phyloP scores from a whole-genome alignment of 352 stramenopile genomes.

The Nannochloropsis limnetica region DNA sequence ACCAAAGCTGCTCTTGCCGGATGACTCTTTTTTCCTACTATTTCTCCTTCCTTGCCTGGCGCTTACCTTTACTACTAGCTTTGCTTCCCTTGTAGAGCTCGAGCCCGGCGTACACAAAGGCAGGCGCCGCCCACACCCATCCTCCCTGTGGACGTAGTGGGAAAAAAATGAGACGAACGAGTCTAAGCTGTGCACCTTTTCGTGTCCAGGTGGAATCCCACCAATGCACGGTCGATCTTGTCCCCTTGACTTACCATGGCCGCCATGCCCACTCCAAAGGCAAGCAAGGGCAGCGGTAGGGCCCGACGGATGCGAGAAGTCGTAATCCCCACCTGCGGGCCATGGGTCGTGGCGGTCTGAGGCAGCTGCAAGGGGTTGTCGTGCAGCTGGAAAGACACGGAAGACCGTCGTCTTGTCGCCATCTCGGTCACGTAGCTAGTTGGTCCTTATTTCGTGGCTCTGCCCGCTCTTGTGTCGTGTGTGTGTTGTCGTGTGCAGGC shows the following conservation, averaged over 20 bases:
- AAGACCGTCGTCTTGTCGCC: neutral
- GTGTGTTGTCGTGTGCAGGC: neutral
- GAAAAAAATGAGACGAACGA: neutral
- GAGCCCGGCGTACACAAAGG: neutral
- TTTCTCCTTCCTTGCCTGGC: neutral
- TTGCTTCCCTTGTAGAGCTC: conserved; percentile 10
- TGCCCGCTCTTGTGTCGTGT: neutral
- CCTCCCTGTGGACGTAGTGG: neutral
- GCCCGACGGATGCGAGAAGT: neutral
- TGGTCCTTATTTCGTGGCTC: neutral
- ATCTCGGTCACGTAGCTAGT: neutral
- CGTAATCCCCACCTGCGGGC: neutral
- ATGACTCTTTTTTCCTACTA: neutral
- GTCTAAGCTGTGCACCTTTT: neutral
- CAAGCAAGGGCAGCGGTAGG: neutral
- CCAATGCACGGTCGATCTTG: neutral
- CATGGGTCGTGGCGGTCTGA: neutral
- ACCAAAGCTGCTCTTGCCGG: too few relatives aligned
- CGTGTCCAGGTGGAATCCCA: neutral
- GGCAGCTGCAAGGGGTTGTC: neutral
- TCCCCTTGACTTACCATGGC: neutral
- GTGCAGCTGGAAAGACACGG: neutral
- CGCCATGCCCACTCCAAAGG: conserved; percentile 27
- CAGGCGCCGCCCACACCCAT: neutral
- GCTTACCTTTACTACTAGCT: neutral